Evolutionary conservation across 1,284 basidiomycete genomes (phyloP), one percentile per base, ranked within the genome.

Genomic region (Spongispora temasekensis): DNA sequence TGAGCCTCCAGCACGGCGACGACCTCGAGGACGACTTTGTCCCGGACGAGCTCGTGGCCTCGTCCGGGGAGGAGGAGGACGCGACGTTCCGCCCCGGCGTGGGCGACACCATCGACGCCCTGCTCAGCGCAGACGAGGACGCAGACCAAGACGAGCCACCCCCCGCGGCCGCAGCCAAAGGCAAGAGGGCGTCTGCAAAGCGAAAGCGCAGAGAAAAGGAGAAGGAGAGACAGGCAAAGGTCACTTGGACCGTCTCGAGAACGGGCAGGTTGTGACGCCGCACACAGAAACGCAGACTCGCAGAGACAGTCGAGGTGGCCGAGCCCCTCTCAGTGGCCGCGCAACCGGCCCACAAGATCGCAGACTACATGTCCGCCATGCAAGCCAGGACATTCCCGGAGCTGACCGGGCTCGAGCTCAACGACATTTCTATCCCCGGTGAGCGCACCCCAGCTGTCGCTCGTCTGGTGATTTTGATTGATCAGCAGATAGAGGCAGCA

Each of bases 21-120:
- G 90, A 90, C 76, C 80, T 94, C 21, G 89, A 89, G 48, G 91
- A 94, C 69, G 90, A 93, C 68, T 91, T 90, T 70, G 78, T 90
- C 44, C 81, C 83, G 31, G 91, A 94, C 65, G 88, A 89, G 54
- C 77, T 84, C 25, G 82, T 91, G 1, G 86, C 84, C 1, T 73
- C 83, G 17, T 88, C 86, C 2, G 83, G 78, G 25, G 85, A 83
- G 19, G 87, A 85, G 42, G 83, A 82, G 21, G 75, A 75, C 3
- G 70, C 67, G n/a, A 71, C 78, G n/a, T n/a, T 79, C 81, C 56
- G 65, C 28, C 28, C 25, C 72, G 9, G 79, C 76, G 51, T 67
- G 71, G 13, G 77, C 65, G 80, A 81, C 27, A 78, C 80, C 56
- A 72, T 78, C 37, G 71, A 67, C 10, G 76, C 69, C 23, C 69